Evolutionary conservation across 2,329 filamentous ascomycete genomes (phyloP).

Genomic region (Herpomyces periplanetae): DNA sequence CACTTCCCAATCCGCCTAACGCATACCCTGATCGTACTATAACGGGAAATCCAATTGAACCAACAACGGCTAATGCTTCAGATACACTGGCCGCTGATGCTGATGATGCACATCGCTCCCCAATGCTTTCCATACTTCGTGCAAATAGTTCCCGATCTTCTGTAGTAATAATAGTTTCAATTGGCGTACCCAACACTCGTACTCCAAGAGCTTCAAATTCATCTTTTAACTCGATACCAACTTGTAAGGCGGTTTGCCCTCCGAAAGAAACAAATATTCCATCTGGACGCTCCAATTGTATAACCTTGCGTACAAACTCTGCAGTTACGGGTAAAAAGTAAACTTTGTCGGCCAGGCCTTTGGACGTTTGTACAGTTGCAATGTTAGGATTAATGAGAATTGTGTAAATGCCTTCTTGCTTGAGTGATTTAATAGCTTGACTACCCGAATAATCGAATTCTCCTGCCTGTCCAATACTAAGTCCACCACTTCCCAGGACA

Average conservation of each 20-base stretch:
- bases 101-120: conserved; percentile 89
- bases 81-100: conserved; percentile 60
- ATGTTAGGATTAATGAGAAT: conserved; percentile 97
- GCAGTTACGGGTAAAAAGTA: conserved; percentile 92
- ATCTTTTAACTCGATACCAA: conserved; percentile 87
- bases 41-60: conserved; percentile 74
- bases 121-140: conserved; percentile 88
- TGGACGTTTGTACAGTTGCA: conserved; percentile 90
- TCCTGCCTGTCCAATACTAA: conserved; percentile 87
- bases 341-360: conserved; percentile 86
- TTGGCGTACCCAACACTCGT: conserved; percentile 73
- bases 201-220: conserved; percentile 78
- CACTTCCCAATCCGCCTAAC: conserved; percentile 67
- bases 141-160: conserved; percentile 93
- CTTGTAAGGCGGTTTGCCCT: conserved; percentile 79
- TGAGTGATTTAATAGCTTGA: conserved; percentile 90
- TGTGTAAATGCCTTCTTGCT: conserved; percentile 91
- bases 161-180: conserved; percentile 90
- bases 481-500: conserved; percentile 63
- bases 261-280: conserved; percentile 93
- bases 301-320: conserved; percentile 90
- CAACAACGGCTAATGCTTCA: conserved; percentile 54
- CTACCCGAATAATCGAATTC: conserved; percentile 97
- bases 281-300: conserved; percentile 68
- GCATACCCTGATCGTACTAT: conserved; percentile 91